Evolutionary conservation across 2,329 filamentous ascomycete species (phyloP), one percentile per base, ranked within the genome.

Genomic region (Rutstroemia sp.): DNA sequence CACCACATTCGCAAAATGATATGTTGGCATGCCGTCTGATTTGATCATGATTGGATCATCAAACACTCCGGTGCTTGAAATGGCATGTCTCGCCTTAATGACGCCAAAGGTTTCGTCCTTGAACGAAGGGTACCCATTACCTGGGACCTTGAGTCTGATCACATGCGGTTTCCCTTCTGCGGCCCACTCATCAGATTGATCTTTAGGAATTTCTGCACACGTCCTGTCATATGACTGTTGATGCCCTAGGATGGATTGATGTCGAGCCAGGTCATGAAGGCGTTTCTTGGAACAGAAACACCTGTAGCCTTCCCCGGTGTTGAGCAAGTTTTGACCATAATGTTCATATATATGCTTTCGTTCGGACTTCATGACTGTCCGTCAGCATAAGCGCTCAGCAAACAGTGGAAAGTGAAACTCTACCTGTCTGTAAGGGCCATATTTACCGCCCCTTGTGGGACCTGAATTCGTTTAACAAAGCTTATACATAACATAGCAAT

Each of bases 1-100:
- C 4, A 99, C 86, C 8, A 99, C 92, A 67, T 97, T 99, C 4
- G 94, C 94, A 59, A 99, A 86, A 71, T 99, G 94, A 68, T 99
- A 99, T 0, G 95, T 99, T 0, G 94, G 94, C 61, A 88, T 88
- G 0, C 91, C 92, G 69, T 99, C 94, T 0, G 85, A 86, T 71
- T 99, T 99, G 58, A 96, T 76, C 42, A 99, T 76, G 59, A 99
- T 88, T 19, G 91, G 92, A 67, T 97, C 92, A 63, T 94, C 89
- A 61, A 78, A 86, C 23, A 57, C 60, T n/a, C 39, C 53, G 47
- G 48, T 53, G n/a, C 16, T 47, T 77, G 74, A 57, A 72, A 73
- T 51, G 71, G 65, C 38, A 71, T 70, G 56, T 70, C 62, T 47
- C 69, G 19, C 5, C 19, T 19, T n/a, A 19, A 42, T 42, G 16